A percentile compares a stretch with the other conserved stretches of the same genome.
Evolutionary conservation across 2,329 filamentous ascomycete genomes (phyloP).

Genomic region (Neopestalotiopsis clavispora): DNA sequence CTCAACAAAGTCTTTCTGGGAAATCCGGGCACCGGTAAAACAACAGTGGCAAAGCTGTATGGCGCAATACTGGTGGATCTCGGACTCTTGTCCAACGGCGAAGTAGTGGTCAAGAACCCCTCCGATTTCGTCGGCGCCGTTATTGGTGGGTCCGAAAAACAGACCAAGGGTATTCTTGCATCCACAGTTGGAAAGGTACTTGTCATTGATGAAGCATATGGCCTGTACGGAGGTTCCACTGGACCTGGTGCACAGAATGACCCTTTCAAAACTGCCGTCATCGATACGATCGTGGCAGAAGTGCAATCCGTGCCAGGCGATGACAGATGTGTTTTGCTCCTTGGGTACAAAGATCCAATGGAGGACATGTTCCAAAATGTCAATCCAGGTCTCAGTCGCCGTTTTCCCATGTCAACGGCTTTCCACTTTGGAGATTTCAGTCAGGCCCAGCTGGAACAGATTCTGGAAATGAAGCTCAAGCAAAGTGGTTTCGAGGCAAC

Average conservation of each 20-base stretch:
- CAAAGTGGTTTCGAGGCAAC: constrained; percentile 58
- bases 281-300: constrained; percentile 77
- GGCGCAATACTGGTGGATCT: constrained; percentile 32
- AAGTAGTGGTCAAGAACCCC: constrained; percentile 72
- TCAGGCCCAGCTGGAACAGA: constrained; percentile 59
- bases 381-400: constrained; percentile 70
- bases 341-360: constrained; percentile 75
- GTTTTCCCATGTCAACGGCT: constrained; percentile 67
- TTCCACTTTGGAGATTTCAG: constrained; percentile 75
- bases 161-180: constrained; percentile 74
- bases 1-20: constrained; percentile 36
- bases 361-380: constrained; percentile 74
- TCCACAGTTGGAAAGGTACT: constrained; percentile 74
- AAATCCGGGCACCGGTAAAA: constrained; percentile 36
- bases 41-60: constrained; percentile 36
- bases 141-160: constrained; percentile 70
- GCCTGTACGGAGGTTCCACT: constrained; percentile 53
- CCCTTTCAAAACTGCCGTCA: constrained; percentile 65
- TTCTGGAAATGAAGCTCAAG: constrained; percentile 68
- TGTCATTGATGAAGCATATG: constrained; percentile 82
- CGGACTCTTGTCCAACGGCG: constrained; percentile 42
- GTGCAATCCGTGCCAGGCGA: constrained; percentile 73
- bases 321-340: constrained; percentile 72
- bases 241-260: constrained; percentile 28
- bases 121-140: constrained; percentile 71